Conservation (phyloP, 768 basidiomycete species). For the Termitomyces sp. region DNA sequence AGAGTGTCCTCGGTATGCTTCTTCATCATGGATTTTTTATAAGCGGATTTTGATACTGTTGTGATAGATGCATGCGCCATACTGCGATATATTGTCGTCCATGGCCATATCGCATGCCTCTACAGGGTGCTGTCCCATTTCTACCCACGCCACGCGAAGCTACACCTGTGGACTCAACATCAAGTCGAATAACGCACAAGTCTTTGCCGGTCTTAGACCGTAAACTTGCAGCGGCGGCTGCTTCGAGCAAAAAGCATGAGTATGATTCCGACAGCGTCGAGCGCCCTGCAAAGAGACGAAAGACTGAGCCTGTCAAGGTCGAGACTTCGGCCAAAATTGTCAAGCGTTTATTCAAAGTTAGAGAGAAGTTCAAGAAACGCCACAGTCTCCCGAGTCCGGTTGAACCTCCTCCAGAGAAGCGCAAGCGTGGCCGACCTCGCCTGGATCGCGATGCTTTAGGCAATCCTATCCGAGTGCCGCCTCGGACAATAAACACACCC, state of each 20-base stretch:
- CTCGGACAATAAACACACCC: constrained; percentile 18
- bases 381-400: constrained; percentile 14
- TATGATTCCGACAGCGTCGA: constrained; percentile 29
- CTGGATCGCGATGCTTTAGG: constrained; percentile 24
- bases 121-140: constrained; percentile 38
- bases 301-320: constrained; percentile 33
- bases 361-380: constrained; percentile 9
- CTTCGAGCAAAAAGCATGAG: constrained; percentile 26
- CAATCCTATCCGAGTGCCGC: constrained; percentile 9
- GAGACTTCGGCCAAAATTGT: constrained; percentile 22
- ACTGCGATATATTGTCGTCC: constrained; percentile 67
- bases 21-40: constrained; percentile 8
- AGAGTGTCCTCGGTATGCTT: constrained; percentile 71
- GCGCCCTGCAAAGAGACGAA: constrained; percentile 46
- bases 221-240: constrained; percentile 44
- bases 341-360: constrained; percentile 7
- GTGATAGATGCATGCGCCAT: constrained; percentile 70
- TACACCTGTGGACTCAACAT: constrained; percentile 41
- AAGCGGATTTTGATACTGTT: not conserved
- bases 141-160: constrained; percentile 48
- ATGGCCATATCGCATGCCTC: constrained; percentile 66
- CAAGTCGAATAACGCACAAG: constrained; percentile 49
- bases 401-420: constrained; percentile 21
- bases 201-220: constrained; percentile 47
- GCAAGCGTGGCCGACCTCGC: constrained; percentile 40